phyloP scores from a whole-genome alignment of 2,329 filamentous ascomycete species.

The Metarhizium guizhouense region DNA sequence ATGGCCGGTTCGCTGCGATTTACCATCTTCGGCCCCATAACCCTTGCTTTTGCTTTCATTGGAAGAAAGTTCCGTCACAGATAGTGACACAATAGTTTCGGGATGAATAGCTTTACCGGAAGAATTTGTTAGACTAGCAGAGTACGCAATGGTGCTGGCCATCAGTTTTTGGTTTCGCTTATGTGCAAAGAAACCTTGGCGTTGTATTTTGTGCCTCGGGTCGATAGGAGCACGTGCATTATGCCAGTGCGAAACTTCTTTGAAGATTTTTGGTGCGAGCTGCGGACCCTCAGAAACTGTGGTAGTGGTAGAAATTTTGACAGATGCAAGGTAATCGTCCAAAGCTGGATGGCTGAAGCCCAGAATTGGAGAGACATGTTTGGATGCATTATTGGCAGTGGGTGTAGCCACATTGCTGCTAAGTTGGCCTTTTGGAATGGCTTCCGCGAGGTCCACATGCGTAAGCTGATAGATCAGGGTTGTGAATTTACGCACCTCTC shows the following conservation, averaged over 20 bases:
- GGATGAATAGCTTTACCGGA: conserved; percentile 54
- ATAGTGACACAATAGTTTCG: conserved; percentile 44
- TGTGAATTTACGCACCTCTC: not conserved
- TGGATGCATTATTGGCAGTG: not conserved
- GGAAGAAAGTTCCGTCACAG: not conserved
- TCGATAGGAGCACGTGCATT: conserved; percentile 45
- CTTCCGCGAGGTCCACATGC: not conserved
- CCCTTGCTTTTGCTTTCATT: not conserved
- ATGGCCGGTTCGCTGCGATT: conserved; percentile 11
- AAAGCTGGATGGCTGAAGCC: conserved; percentile 39
- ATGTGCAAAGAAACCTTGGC: conserved; percentile 20
- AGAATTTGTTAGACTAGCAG: conserved; percentile 59
- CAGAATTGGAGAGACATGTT: conserved; percentile 23
- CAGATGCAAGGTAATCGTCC: conserved; percentile 33
- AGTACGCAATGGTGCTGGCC: conserved; percentile 59
- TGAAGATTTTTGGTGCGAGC: conserved; percentile 28
- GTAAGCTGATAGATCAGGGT: not conserved
- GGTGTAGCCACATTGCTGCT: not conserved
- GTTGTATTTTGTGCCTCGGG: conserved; percentile 16
- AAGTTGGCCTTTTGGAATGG: not conserved
- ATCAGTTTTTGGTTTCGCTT: conserved; percentile 55
- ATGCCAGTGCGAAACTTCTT: conserved; percentile 53
- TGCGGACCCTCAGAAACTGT: conserved; percentile 11
- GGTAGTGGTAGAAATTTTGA: conserved; percentile 26
- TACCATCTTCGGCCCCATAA: not conserved